Conservation (phyloP, 2,329 filamentous ascomycete species). For the Aspergillus brasiliensis region DNA sequence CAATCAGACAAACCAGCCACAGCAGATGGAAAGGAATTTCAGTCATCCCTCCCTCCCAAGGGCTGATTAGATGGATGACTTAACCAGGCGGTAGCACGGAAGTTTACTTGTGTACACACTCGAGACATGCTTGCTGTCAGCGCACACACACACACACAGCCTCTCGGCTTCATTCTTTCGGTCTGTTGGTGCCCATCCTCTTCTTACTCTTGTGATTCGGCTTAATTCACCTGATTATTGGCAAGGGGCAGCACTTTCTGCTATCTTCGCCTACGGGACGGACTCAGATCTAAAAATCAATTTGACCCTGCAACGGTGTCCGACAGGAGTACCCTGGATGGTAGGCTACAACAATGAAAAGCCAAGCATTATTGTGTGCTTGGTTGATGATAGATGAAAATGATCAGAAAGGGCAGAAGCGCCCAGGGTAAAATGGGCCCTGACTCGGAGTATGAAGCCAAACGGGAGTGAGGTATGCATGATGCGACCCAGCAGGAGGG, state of each 20-base stretch:
- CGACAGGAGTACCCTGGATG: not conserved
- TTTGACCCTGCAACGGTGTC: not conserved
- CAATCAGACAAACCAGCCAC: not conserved
- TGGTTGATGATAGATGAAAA: not conserved
- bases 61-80: not conserved
- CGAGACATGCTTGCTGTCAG: slow-evolving; percentile 10
- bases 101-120: slow-evolving; percentile 12
- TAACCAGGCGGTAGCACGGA: slow-evolving; percentile 6
- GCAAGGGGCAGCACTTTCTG: not conserved
- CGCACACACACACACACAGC: not conserved
- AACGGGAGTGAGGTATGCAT: slow-evolving; percentile 14
- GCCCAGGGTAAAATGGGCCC: not conserved
- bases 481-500: slow-evolving; percentile 18
- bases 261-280: not conserved
- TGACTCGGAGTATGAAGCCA: not conserved
- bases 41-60: not conserved
- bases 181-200: slow-evolving; percentile 10
- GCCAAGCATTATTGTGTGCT: not conserved
- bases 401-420: not conserved
- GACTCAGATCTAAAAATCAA: not conserved
- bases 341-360: not conserved
- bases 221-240: slow-evolving; percentile 6
- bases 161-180: slow-evolving; percentile 10
- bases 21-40: not conserved
- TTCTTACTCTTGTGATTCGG: slow-evolving; percentile 3